phyloP scores from a whole-genome alignment of 306 rosid species.

The Abrus precatorius region DNA sequence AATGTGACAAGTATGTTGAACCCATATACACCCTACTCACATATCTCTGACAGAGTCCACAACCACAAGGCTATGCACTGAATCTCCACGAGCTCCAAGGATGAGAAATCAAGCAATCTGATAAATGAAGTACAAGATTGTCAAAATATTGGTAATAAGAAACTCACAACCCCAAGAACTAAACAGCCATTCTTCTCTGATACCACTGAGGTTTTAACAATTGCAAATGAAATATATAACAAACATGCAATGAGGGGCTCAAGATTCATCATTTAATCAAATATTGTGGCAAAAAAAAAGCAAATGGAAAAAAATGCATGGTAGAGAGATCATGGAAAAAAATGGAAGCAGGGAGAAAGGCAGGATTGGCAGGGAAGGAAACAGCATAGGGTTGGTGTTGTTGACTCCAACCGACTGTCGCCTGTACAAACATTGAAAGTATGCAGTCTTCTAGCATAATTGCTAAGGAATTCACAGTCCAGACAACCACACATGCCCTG shows the following conservation, averaged over 20 bases:
- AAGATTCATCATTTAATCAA: constrained; percentile 14
- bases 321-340: constrained; percentile 24
- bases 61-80: constrained; percentile 27
- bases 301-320: constrained; percentile 6
- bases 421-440: constrained; percentile 20
- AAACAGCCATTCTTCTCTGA: constrained; percentile 3
- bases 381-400: constrained; percentile 3
- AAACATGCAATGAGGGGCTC: constrained; percentile 21
- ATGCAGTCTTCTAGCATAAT: not conserved
- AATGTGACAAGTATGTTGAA: not conserved
- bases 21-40: constrained; percentile 3
- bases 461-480: not conserved
- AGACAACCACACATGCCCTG: not conserved
- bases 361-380: constrained; percentile 34
- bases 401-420: constrained; percentile 18
- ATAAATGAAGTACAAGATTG: constrained; percentile 16
- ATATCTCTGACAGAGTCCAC: constrained; percentile 26
- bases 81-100: constrained; percentile 40
- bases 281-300: constrained; percentile 16
- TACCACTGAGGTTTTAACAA: constrained; percentile 1
- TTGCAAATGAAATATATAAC: constrained; percentile 34
- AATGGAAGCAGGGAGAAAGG: constrained; percentile 40
- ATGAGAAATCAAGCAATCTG: constrained; percentile 40
- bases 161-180: constrained; percentile 39
- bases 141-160: constrained; percentile 21